These are phyloP conservation scores for Auriscalpium vulgare DNA, from an alignment of 768 basidiomycete genomes.

Conservation along the genomic window DNA sequence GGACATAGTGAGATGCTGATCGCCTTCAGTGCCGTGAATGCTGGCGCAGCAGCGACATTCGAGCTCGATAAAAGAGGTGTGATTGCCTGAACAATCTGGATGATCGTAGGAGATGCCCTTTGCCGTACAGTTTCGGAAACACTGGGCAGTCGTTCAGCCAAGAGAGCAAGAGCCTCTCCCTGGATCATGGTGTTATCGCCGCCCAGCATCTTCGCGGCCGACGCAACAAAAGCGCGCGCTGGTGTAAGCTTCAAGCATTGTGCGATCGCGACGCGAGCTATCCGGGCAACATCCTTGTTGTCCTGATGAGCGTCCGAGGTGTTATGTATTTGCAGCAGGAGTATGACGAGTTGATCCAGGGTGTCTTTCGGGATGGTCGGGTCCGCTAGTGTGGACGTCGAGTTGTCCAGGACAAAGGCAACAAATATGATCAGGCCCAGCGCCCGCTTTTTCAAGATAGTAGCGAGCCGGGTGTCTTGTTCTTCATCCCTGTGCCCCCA, in stretches of 20 bases:
- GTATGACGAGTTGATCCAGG: slow-evolving; percentile 36
- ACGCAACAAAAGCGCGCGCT: slow-evolving; percentile 58
- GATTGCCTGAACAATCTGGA: slow-evolving; percentile 44
- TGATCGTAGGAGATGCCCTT: slow-evolving; percentile 40
- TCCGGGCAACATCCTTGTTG: slow-evolving; percentile 2
- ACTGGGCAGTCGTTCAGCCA: slow-evolving; percentile 56
- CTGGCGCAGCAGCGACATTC: slow-evolving; percentile 36
- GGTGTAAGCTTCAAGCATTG: slow-evolving; percentile 50
- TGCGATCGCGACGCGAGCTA: slow-evolving; percentile 10
- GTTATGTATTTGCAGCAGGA: slow-evolving; percentile 41
- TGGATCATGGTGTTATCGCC: slow-evolving; percentile 36
- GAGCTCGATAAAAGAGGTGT: slow-evolving; percentile 35
- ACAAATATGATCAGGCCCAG: slow-evolving; percentile 63
- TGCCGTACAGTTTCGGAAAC: slow-evolving; percentile 51
- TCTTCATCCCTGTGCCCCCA: slow-evolving; percentile 47
- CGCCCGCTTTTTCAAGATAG: slow-evolving; percentile 48
- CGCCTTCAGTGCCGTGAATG: slow-evolving; percentile 52
- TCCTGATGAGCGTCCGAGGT: slow-evolving; percentile 22
- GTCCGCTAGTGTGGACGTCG: slow-evolving; percentile 18
- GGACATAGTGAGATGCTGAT: slow-evolving; percentile 49
- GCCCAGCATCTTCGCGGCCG: slow-evolving; percentile 45
- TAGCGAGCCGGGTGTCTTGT: slow-evolving; percentile 35
- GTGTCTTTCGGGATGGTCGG: slow-evolving; percentile 13
- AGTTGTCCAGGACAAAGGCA: slow-evolving; percentile 39
- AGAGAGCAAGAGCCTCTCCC: slow-evolving; percentile 58